Base-by-base conservation (phyloP, 1,139 yeast species). In the Wickerhamomyces sp. region DNA sequence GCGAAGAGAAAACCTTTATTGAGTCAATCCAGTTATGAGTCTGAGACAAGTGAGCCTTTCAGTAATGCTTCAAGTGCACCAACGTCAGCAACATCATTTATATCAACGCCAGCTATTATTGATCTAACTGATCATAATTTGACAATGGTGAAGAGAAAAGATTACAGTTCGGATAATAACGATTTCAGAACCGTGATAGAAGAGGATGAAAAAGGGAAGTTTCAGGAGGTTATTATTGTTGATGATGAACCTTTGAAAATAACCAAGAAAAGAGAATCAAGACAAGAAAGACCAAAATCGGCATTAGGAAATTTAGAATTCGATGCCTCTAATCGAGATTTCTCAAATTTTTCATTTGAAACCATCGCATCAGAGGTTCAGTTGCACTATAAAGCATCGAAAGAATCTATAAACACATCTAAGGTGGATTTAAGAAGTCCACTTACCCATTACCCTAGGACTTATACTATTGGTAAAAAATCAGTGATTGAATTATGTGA, bases 121-220 rank as follows among this genome's bases (percentile, higher is more conserved):
- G 76, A 72, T 46, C 58, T 72, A 40, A 71, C 76, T 1, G 60
- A 65, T 40, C 76, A 70, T 7, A 56, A 58, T 24, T 65, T 63
- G 44, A 68, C 68, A 37, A 54, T 68, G 15, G 67, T 67, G 44
- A 57, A 62, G 48, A 54, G 68, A 5, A 62, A 63, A 39, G 56
- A 14, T 12, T 5, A 10, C n/a, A 24, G 74, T 41, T 56, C 59
- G 21, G 58, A 66, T 40, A 63, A 36, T 14, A 59, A 52, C 13
- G 64, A 71, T 0, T 72, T 67, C 43, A 63, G 50, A 43, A 69
- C 75, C 3, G 64, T 68, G 2, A 64, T 69, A 1, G 75, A 70
- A 40, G 63, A 57, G 39, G 50, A 65, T 16, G 63, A 56, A 19
- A 64, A 66, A 34, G 78, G 78, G 3, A 65, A 63, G 38, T 60